A percentile compares a stretch with the other conserved stretches of the same genome.
These are phyloP conservation scores for Herpetomonas tarakana DNA, from an alignment of 208 protist genomes.

Conservation along the genomic window DNA sequence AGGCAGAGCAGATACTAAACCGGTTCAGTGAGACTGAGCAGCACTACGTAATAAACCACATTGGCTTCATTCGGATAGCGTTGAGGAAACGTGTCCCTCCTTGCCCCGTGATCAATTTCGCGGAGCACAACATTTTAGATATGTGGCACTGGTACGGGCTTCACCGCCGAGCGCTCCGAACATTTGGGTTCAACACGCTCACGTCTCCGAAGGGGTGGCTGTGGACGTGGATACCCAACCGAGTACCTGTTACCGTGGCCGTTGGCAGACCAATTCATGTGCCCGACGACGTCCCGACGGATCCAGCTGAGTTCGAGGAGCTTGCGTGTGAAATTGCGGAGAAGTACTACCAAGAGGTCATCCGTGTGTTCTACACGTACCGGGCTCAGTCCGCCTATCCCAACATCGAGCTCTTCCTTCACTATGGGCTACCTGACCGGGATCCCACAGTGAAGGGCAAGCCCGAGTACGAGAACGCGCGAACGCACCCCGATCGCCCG, in stretches of 20 bases:
- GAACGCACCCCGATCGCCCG: not conserved
- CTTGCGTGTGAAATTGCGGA: not conserved
- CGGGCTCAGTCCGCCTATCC: not conserved
- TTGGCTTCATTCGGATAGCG: conserved; percentile 20
- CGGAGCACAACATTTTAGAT: conserved; percentile 16
- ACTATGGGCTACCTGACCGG: not conserved
- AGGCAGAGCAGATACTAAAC: conserved; percentile 17
- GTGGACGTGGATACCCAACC: conserved; percentile 10
- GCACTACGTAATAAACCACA: conserved; percentile 10
- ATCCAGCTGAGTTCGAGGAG: not conserved
- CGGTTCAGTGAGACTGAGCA: not conserved
- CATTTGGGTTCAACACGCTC: conserved; percentile 14
- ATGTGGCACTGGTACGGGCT: conserved; percentile 12
- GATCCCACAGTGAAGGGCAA: conserved; percentile 4
- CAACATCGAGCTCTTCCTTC: conserved; percentile 8
- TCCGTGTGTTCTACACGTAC: not conserved
- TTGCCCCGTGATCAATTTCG: conserved; percentile 19
- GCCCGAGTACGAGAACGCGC: not conserved
- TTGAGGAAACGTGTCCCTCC: conserved; percentile 10
- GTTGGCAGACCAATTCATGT: not conserved
- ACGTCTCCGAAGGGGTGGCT: conserved; percentile 13
- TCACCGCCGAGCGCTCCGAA: conserved; percentile 7
- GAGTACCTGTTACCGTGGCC: not conserved
- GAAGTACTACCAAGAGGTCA: conserved; percentile 7
- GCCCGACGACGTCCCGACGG: not conserved